phyloP scores from a whole-genome alignment of 1,284 basidiomycete species.

The Papiliotrema flavescens region DNA sequence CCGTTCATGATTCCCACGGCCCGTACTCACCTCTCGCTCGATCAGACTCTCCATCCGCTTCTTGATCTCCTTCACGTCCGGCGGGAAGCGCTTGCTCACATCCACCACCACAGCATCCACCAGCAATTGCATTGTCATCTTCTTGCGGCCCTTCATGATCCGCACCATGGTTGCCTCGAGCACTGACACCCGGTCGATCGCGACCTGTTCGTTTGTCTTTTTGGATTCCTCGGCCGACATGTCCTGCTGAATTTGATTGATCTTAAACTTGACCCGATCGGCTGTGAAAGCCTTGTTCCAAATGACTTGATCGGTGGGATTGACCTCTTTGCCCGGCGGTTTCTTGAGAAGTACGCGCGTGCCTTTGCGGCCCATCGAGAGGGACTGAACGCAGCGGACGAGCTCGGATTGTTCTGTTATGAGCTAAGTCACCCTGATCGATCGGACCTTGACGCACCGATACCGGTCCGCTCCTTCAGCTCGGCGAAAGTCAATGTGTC shows the following conservation, averaged over 20 bases:
- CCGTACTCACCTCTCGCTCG: conserved; percentile 58
- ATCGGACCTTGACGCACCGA: conserved; percentile 59
- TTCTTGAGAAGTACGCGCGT: conserved; percentile 75
- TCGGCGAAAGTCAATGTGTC: conserved; percentile 60
- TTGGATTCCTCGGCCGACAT: conserved; percentile 83
- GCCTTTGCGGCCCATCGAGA: conserved; percentile 80
- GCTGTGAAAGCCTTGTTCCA: conserved; percentile 85
- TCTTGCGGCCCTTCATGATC: conserved; percentile 89
- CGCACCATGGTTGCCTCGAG: conserved; percentile 92
- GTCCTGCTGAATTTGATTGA: conserved; percentile 94
- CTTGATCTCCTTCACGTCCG: conserved; percentile 68
- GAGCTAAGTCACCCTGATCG: background rate
- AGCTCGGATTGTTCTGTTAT: conserved; percentile 67
- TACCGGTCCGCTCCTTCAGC: conserved; percentile 66
- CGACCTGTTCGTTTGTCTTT: conserved; percentile 76
- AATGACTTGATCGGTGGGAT: conserved; percentile 69
- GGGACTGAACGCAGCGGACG: conserved; percentile 78
- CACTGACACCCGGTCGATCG: conserved; percentile 77
- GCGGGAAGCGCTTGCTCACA: conserved; percentile 58
- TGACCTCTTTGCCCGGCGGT: conserved; percentile 74
- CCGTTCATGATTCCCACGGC: background rate
- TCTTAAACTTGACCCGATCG: conserved; percentile 74
- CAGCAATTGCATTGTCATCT: conserved; percentile 72
- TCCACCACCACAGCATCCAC: conserved; percentile 56
- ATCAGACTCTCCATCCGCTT: conserved; percentile 74